These are phyloP conservation scores for Wickerhamomyces chambardii DNA, from an alignment of 805 yeast genomes.

Conservation along the genomic window DNA sequence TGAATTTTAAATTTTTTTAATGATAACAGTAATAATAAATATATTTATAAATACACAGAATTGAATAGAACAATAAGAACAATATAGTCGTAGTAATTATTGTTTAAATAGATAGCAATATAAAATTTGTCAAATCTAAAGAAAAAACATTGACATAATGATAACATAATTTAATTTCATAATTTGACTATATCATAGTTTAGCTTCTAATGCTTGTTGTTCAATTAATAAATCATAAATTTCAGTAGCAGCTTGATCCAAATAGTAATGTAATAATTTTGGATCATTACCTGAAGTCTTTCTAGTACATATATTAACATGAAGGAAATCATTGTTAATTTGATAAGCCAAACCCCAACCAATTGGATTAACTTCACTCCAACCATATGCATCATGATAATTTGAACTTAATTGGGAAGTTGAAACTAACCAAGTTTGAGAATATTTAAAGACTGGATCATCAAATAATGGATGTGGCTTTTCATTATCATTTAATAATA, in stretches of 20 bases:
- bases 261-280: conserved; percentile 51
- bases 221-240: conserved; percentile 50
- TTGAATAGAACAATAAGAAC: too few relatives aligned
- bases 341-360: conserved; percentile 94
- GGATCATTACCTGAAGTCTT: conserved; percentile 50
- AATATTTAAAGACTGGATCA: conserved; percentile 71
- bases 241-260: conserved; percentile 76
- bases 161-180: too few relatives aligned
- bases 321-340: conserved; percentile 78
- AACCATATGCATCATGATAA: conserved; percentile 87
- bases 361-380: conserved; percentile 89
- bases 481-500: conserved; percentile 52
- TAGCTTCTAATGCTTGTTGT: conserved; percentile 1
- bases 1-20: too few relatives aligned
- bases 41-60: too few relatives aligned
- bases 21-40: too few relatives aligned
- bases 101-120: too few relatives aligned
- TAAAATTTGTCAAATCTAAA: too few relatives aligned
- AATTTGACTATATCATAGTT: conserved; percentile 7
- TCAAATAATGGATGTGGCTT: conserved; percentile 53
- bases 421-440: conserved; percentile 79
- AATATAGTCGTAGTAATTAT: too few relatives aligned
- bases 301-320: conserved; percentile 75
- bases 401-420: conserved; percentile 86
- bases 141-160: too few relatives aligned